Conservation (phyloP, 768 basidiomycete species). For the Auriscalpium vulgare region DNA sequence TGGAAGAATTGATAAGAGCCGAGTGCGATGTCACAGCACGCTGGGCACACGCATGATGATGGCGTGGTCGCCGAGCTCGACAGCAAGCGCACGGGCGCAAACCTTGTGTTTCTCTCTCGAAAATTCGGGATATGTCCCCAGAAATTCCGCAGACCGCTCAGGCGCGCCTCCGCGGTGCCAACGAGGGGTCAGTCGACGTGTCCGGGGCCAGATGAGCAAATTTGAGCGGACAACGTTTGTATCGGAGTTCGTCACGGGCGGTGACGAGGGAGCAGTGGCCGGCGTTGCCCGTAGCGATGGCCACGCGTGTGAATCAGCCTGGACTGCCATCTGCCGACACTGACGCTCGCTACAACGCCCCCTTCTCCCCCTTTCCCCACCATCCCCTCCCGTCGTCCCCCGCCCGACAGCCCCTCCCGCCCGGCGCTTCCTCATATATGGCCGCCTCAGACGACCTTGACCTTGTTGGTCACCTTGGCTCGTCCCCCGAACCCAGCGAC, state of each 20-base stretch:
- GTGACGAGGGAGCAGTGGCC: constrained; percentile 26
- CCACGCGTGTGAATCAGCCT: constrained; percentile 32
- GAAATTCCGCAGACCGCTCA: background rate
- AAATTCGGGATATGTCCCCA: background rate
- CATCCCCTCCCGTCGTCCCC: constrained; percentile 19
- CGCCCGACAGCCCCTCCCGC: constrained; percentile 15
- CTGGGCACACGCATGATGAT: constrained; percentile 15
- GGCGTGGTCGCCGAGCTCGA: constrained; percentile 13
- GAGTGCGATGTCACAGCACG: constrained; percentile 14
- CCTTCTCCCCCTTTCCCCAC: constrained; percentile 22
- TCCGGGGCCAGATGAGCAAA: background rate
- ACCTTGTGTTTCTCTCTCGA: constrained; percentile 11
- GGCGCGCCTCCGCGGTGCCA: background rate
- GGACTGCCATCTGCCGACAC: constrained; percentile 27
- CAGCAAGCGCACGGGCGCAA: constrained; percentile 15
- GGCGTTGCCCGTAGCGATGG: constrained; percentile 25
- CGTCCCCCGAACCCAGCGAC: constrained; percentile 23
- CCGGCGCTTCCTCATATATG: constrained; percentile 11
- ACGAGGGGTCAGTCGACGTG: background rate
- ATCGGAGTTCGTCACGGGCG: constrained; percentile 30
- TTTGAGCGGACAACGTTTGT: constrained; percentile 3
- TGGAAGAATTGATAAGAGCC: constrained; percentile 13
- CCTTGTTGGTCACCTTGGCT: constrained; percentile 16
- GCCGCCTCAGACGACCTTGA: constrained; percentile 10
- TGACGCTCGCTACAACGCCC: constrained; percentile 29